Evolutionary conservation across 1,284 basidiomycete genomes (phyloP), one percentile per base, ranked within the genome.

Genomic region (Wolfiporia cocos): DNA sequence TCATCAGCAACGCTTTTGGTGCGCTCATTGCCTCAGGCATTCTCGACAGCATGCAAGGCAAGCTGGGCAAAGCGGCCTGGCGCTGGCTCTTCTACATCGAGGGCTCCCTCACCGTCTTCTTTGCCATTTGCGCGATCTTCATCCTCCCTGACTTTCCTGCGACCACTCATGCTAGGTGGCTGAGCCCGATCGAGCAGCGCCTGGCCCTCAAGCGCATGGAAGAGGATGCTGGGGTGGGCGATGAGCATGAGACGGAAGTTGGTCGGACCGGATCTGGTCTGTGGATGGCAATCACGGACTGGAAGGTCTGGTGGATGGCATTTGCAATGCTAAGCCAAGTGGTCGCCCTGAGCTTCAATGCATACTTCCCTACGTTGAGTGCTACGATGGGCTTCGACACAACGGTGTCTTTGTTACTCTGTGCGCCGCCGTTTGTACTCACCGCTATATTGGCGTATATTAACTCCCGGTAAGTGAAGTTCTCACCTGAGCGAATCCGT

Each of bases 1-100:
- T 92, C 38, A 78, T 90, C 49, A 84, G 81, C 46, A 92, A 90
- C 64, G 89, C 87, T 1, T 91, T 92, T 57, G 87, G 89, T 12
- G 71, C 85, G 1, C 68, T 92, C n/a, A 75, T 92, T 41, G 86
- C 85, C 7, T 86, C 83, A 9, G 81, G 74, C 3, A 85, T 86
- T 42, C 66, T 88, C 46, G 65, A 70, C 42, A 68, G 70, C 21
- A 89, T 89, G 84, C 70, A 89, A 43, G 82, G 79, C 6, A 68
- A 69, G 34, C 63, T 82, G 2, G 87, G 87, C 0, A 75, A 79
- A 40, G 68, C 82, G 1, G 86, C 85, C 1, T 93, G 90, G 89
- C 67, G 83, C 55, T 87, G 84, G 85, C 66, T 90, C 3, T 88
- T 90, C 66, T 86, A 74, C 55, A 76, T 86, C 41, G 81, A 87